A percentile compares a stretch with the other conserved stretches of the same genome.
Conservation (phyloP, 2,329 filamentous ascomycete genomes). For the Elsinoe batatas region DNA sequence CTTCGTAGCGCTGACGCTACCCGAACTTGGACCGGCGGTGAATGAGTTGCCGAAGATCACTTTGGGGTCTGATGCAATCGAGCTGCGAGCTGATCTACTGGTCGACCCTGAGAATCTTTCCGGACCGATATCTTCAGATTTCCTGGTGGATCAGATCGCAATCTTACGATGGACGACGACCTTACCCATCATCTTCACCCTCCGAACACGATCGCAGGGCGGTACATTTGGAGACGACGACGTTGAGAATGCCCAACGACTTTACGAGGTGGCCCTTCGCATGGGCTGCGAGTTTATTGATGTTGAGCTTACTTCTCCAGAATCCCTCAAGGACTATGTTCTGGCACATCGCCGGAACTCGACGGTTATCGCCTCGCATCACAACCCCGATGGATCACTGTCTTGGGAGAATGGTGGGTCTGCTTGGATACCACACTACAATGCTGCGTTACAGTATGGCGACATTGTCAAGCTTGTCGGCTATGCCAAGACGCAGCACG, state of each 20-base stretch:
- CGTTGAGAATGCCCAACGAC: slow-evolving; percentile 53
- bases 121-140: slow-evolving; percentile 58
- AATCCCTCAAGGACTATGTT: slow-evolving; percentile 54
- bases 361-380: slow-evolving; percentile 88
- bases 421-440: slow-evolving; percentile 76
- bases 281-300: slow-evolving; percentile 89
- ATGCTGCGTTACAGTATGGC: slow-evolving; percentile 77
- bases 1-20: slow-evolving; percentile 84
- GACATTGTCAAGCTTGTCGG: slow-evolving; percentile 94
- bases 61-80: slow-evolving; percentile 84
- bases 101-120: slow-evolving; percentile 54
- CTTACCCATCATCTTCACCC: slow-evolving; percentile 82
- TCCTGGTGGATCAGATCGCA: slow-evolving; percentile 71
- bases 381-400: slow-evolving; percentile 68
- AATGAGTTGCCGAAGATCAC: slow-evolving; percentile 61
- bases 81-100: slow-evolving; percentile 85
- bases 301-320: slow-evolving; percentile 77
- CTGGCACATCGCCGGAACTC: slow-evolving; percentile 53
- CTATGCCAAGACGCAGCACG: slow-evolving; percentile 61
- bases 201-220: slow-evolving; percentile 77
- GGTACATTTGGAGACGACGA: slow-evolving; percentile 74
- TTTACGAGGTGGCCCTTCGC: slow-evolving; percentile 71
- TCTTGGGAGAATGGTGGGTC: slow-evolving; percentile 72
- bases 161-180: slow-evolving; percentile 61
- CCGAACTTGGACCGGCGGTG: slow-evolving; percentile 55